These are phyloP conservation scores for Astrothelium subdiscretum DNA, from an alignment of 495 filamentous ascomycete genomes.

Conservation along the genomic window DNA sequence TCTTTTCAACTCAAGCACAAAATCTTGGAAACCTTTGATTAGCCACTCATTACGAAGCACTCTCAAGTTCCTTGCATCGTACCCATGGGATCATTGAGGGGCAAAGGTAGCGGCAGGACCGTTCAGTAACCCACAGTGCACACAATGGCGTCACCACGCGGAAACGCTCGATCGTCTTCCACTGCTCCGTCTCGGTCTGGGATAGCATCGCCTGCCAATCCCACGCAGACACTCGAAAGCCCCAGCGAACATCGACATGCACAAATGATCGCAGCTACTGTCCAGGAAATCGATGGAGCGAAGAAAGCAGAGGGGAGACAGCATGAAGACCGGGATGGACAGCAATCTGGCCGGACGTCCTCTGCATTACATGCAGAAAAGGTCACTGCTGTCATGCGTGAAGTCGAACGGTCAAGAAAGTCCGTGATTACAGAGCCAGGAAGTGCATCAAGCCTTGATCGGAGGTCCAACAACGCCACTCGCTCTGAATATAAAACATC, in stretches of 20 bases:
- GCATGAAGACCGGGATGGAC: not conserved
- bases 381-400: not conserved
- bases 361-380: not conserved
- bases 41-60: not conserved
- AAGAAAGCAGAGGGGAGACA: not conserved
- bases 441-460: too few relatives aligned
- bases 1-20: not conserved
- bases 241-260: not conserved
- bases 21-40: not conserved
- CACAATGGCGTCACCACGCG: not conserved
- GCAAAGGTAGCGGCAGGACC: not conserved
- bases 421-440: not conserved
- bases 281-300: not conserved
- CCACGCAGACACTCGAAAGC: not conserved
- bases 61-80: not conserved
- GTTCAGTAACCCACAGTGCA: not conserved
- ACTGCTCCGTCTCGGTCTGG: not conserved
- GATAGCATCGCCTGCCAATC: not conserved
- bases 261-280: not conserved
- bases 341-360: not conserved
- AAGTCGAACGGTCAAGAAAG: not conserved
- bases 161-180: not conserved
- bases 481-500: not conserved
- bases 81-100: not conserved
- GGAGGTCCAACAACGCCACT: not conserved